These are phyloP conservation scores for Xylariaceae sp. DNA, from an alignment of 2,329 filamentous ascomycete genomes.

Conservation along the genomic window DNA sequence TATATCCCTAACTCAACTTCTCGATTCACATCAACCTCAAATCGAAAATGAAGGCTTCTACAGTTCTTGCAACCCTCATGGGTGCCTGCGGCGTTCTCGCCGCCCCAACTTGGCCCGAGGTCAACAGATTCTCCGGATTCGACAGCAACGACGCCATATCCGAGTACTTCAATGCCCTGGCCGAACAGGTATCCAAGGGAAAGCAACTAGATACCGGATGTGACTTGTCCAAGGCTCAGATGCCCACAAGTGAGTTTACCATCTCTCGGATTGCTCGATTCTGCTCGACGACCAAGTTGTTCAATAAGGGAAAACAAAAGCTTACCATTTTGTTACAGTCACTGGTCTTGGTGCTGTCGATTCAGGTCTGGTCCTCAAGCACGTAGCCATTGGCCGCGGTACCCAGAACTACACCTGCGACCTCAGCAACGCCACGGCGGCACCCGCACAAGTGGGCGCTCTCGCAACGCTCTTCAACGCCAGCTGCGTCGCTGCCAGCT, in stretches of 20 bases:
- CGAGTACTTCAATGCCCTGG: conserved; percentile 59
- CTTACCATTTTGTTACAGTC: conserved; percentile 35
- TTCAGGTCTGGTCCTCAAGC: conserved; percentile 61
- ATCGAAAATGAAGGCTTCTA: conserved; percentile 48
- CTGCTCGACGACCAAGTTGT: too few species aligned
- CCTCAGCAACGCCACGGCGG: conserved; percentile 52
- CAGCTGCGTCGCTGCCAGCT: conserved; percentile 69
- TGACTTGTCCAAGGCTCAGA: conserved; percentile 49
- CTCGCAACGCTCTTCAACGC: conserved; percentile 84
- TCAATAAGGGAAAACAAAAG: too few species aligned
- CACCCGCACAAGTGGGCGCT: conserved; percentile 67
- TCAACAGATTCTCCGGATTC: conserved; percentile 39
- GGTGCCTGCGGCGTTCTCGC: conserved; percentile 40
- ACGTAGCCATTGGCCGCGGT: conserved; percentile 82
- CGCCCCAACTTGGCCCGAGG: conserved; percentile 44
- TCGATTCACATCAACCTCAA: neutral
- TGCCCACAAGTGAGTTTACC: conserved; percentile 44
- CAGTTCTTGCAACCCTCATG: conserved; percentile 44
- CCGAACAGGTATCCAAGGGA: conserved; percentile 49
- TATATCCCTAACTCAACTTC: too few species aligned
- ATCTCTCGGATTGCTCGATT: too few species aligned
- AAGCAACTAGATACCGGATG: conserved; percentile 43
- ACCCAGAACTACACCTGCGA: conserved; percentile 93
- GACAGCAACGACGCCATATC: conserved; percentile 47
- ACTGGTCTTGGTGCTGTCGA: conserved; percentile 53